Evolutionary conservation across 345 rosid species (phyloP), one percentile per base, ranked within the genome.

Genomic region (Iberis pinnata): DNA sequence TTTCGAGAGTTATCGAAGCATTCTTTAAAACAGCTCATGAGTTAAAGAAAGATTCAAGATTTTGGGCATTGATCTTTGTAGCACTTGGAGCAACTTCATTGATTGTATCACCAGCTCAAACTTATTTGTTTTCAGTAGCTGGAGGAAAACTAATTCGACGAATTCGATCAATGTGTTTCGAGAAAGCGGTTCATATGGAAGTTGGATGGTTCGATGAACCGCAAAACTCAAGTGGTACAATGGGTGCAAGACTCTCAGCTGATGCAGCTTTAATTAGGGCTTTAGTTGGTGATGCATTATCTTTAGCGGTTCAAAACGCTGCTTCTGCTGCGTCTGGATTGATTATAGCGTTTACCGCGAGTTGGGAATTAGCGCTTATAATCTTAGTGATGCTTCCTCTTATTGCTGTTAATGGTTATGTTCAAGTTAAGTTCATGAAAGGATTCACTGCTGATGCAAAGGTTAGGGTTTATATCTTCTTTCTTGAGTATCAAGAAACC

Each of bases 361-460:
- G 69, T 32, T 87, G 96, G 93, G 73, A 78, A 55, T 31, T 87
- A 62, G 86, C 95, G 16, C 43, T 81, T 2, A 68, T 80, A 13
- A 48, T 81, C 67, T 67, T 85, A n/a, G 75, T 53, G 12, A 50
- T 86, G 58, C 40, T 83, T 25, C 97, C 95, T 42, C 71, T 88
- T 12, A 37, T 85, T n/a, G 87, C 72, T 19, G 31, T 74, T 16
- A 76, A 71, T 29, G 88, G 83, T 38, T 77, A 58, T 22, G 20
- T 75, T 61, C 81, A 81, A 61, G 47, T 68, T 18, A 81, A 74
- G 73, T 83, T 78, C 79, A 18, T 83, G 70, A 52, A 68, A 64
- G 92, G 97, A 22, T 89, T 86, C 66, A 85, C 77, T 8, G 77
- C 84, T 7, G 87, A 85, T 40, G 80, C 89, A 11, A 85, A 88